A percentile compares a stretch with the other conserved stretches of the same genome.
Evolutionary conservation across 2,329 filamentous ascomycete species (phyloP).

Genomic region (Penicillium vulpinum): DNA sequence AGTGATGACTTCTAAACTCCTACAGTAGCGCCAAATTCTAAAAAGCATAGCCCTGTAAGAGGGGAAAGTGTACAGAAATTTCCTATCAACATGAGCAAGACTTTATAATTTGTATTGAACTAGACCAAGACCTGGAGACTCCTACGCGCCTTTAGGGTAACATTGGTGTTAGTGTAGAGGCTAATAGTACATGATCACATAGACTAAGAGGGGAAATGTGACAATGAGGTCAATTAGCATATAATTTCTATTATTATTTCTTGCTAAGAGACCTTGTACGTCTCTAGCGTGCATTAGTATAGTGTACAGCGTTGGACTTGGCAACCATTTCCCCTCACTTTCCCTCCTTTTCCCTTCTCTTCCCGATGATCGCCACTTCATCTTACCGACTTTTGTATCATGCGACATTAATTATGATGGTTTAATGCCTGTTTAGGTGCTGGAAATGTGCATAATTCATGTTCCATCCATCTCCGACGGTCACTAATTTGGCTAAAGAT

Average conservation of each 20-base stretch:
- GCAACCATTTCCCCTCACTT: slow-evolving; percentile 2
- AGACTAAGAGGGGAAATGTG: not conserved
- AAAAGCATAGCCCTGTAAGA: not conserved
- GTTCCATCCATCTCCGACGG: slow-evolving; percentile 10
- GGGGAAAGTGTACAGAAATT: not conserved
- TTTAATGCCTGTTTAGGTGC: not conserved
- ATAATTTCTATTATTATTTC: slow-evolving; percentile 1
- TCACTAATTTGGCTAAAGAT: slow-evolving; percentile 31
- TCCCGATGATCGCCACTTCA: not conserved
- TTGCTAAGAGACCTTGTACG: not conserved
- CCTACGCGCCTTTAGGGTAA: slow-evolving; percentile 4
- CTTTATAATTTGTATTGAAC: not conserved
- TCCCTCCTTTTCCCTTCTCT: not conserved
- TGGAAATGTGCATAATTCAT: slow-evolving; percentile 13
- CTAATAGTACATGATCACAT: not conserved
- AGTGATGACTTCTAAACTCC: not conserved
- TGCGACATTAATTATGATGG: not conserved
- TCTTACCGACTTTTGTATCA: slow-evolving; percentile 1
- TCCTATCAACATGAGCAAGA: not conserved
- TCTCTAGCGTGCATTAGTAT: slow-evolving; percentile 5
- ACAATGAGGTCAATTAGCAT: slow-evolving; percentile 8
- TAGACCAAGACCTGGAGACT: too few relatives aligned
- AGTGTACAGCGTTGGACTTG: not conserved
- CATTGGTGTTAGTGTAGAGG: not conserved
- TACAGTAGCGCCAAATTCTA: not conserved